Base-by-base conservation (phyloP, 768 basidiomycete species). In the Trametes villosa region DNA sequence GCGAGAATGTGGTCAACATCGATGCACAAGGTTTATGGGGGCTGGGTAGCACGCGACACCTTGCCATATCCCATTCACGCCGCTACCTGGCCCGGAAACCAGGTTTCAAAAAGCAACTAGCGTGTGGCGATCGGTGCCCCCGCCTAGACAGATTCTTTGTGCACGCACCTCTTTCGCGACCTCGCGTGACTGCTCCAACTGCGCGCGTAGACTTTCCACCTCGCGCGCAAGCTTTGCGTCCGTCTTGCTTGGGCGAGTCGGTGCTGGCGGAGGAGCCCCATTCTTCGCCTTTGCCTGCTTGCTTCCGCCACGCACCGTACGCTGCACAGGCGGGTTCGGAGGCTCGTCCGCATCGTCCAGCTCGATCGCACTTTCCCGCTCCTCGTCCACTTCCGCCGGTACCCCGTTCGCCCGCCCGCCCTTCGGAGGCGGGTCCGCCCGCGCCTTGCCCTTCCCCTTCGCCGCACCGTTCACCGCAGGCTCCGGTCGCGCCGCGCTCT, bases 371-470 rank as follows among this genome's bases (percentile, higher is more conserved):
- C 64, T 57, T 0, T 22, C 62, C 3, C 20, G 40, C 34, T 68
- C 65, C 18, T 66, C 64, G 8, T 64, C 65, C 65, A 65, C 65
- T 15, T 63, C 58, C 1, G 20, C 53, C 1, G 34, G 15, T 11
- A 31, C 20, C 17, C 48, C 56, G 29, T 56, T 63, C 36, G 20
- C n/a, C 17, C 27, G 36, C 7, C 18, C 18, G 17, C 22, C 3
- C 64, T 33, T 58, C 45, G 55, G 40, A 57, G 40, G 29, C 18
- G 18, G 63, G 22, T 64, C 60, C 3, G 65, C 63, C 40, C 68
- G 75, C 53, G 50, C 44, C 53, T 63, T 71, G 33, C 67, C 65
- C 51, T 68, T 70, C 46, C 68, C 74, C 65, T 77, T 80, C 7
- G 66, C 70, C 59, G 75, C 76, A 2, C 61, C 65, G n/a, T 65